Conservation (phyloP, 352 stramenopile genomes). For the Globisporangium rhizosaccharum region DNA sequence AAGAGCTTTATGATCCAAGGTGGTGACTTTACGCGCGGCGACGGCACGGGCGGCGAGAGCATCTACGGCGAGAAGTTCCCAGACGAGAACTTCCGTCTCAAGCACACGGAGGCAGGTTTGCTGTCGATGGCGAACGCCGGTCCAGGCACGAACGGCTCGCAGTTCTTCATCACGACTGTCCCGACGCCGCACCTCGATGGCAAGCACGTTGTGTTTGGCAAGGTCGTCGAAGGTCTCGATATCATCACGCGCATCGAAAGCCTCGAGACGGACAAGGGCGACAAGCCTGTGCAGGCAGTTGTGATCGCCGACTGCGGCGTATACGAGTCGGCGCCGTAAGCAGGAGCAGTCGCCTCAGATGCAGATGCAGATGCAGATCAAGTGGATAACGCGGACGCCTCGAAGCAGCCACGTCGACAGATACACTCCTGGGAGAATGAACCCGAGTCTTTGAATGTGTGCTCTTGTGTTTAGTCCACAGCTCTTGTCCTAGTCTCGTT, state of each 20-base stretch:
- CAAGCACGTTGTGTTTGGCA: conserved; percentile 98
- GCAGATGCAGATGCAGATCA: neutral
- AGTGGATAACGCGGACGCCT: too few species aligned
- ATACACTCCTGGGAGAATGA: too few species aligned
- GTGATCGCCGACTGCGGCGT: conserved; percentile 96
- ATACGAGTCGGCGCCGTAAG: conserved; percentile 27
- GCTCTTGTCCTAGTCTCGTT: too few species aligned
- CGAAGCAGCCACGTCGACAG: too few species aligned
- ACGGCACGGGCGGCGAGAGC: conserved; percentile 94
- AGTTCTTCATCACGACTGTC: conserved; percentile 96
- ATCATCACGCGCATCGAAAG: conserved; percentile 92
- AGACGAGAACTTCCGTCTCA: conserved; percentile 98
- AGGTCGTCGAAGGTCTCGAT: conserved; percentile 88
- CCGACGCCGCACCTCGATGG: conserved; percentile 95
- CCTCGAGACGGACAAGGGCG: conserved; percentile 79
- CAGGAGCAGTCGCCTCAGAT: neutral
- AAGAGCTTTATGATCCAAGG: conserved; percentile 94
- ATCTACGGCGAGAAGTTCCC: conserved; percentile 93
- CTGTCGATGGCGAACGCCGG: conserved; percentile 97
- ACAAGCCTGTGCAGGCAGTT: conserved; percentile 91
- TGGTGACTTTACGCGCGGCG: conserved; percentile 94
- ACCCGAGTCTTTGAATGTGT: too few species aligned
- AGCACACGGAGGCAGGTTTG: conserved; percentile 93
- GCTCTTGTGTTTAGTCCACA: too few species aligned
- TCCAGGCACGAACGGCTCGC: conserved; percentile 94